Evolutionary conservation across 2,329 filamentous ascomycete genomes (phyloP).

Genomic region (Colletotrichum sp.): DNA sequence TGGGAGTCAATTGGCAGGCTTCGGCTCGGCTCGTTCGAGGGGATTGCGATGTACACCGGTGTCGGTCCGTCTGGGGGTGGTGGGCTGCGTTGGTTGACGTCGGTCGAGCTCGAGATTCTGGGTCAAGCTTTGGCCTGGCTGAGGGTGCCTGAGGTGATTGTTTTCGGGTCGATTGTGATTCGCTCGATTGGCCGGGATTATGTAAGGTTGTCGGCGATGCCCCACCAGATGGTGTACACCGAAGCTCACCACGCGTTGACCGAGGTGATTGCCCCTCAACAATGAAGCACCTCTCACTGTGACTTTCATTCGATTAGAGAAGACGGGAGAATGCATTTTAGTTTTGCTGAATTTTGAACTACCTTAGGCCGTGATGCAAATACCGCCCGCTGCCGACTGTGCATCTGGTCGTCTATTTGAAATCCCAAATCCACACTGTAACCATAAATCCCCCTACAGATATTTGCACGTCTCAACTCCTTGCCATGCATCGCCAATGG

Average conservation of each 20-base stretch:
- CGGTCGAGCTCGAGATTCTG: conserved; percentile 11
- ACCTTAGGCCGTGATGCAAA: not conserved
- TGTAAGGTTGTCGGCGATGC: not conserved
- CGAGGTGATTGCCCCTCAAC: not conserved
- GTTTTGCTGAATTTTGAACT: not conserved
- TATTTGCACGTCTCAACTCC: conserved; percentile 22
- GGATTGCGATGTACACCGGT: not conserved
- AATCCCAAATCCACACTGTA: not conserved
- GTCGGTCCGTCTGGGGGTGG: not conserved
- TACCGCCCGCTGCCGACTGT: not conserved
- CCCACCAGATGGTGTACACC: not conserved
- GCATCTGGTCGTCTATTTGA: not conserved
- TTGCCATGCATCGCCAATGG: conserved; percentile 22
- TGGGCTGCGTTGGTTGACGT: not conserved
- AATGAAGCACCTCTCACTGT: not conserved
- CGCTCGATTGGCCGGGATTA: conserved; percentile 14
- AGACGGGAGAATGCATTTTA: not conserved
- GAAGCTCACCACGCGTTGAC: not conserved
- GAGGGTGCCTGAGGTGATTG: conserved; percentile 9
- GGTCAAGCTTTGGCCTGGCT: conserved; percentile 12
- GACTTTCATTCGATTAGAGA: not conserved
- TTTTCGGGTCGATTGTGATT: conserved; percentile 15
- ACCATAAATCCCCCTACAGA: conserved; percentile 6
- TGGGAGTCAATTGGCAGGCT: not conserved
- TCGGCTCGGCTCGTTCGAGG: not conserved